These are phyloP conservation scores for Lablab purpureus DNA, from an alignment of 306 rosid genomes.

Conservation along the genomic window DNA sequence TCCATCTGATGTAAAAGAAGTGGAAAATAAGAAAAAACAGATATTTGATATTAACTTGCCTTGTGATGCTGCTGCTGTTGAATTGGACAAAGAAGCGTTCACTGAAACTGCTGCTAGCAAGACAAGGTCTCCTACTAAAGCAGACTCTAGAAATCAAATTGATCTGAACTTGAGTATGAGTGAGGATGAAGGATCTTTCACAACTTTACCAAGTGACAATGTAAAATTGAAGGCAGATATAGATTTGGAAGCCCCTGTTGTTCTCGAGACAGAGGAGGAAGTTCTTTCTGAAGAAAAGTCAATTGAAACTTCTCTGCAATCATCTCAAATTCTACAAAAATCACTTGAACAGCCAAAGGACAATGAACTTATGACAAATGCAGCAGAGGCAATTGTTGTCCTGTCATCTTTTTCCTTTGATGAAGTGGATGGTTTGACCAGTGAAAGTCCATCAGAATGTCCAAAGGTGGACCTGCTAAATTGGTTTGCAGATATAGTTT, in stretches of 20 bases:
- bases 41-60: conserved; percentile 87
- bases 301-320: conserved; percentile 49
- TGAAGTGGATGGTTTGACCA: conserved; percentile 45
- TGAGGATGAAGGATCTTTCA: conserved; percentile 75
- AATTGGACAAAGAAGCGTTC: conserved; percentile 53
- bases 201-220: conserved; percentile 48
- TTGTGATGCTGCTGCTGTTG: conserved; percentile 64
- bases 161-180: conserved; percentile 81
- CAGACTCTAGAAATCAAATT: conserved; percentile 58
- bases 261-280: conserved; percentile 63
- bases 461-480: conserved; percentile 57
- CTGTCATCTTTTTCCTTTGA: conserved; percentile 60
- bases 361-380: conserved; percentile 68
- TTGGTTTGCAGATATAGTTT: conserved; percentile 85
- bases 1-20: conserved; percentile 48
- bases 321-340: conserved; percentile 38
- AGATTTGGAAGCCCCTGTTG: conserved; percentile 80
- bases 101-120: conserved; percentile 50
- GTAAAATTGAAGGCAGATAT: conserved; percentile 54
- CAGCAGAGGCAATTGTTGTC: conserved; percentile 84
- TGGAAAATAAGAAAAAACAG: conserved; percentile 51
- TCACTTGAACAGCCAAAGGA: conserved; percentile 54
- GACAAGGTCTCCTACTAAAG: conserved; percentile 51
- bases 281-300: conserved; percentile 51
- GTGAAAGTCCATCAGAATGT: conserved; percentile 52